Base-by-base conservation (phyloP, 108 stramenopile genomes). In the Cylindrotheca closterium region DNA sequence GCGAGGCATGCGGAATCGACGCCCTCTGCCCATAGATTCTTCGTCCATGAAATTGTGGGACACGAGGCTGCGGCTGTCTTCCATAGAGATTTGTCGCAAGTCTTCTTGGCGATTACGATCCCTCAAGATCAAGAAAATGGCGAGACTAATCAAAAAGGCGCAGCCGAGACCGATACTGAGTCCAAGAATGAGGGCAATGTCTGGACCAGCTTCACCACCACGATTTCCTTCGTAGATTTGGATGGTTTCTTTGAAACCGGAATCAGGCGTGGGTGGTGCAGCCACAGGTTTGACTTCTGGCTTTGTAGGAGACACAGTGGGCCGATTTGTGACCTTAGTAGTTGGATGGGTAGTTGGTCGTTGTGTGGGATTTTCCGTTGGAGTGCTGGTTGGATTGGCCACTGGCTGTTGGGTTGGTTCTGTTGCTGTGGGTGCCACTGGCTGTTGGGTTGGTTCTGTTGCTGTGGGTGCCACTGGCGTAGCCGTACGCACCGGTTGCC, bases 191-290 rank as follows among this genome's bases (percentile, higher is more conserved):
- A 57, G 23, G 4, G 15, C 29, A 18, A 26, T 15, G 4, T 29
- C 29, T 17, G 15, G 19, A 19, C n/a, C 23, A 24, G 17, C 51
- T 8, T 8, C n/a, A 23, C 17, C 19, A 32, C 55, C 55, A 32
- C 28, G 5, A 4, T 12, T 8, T 4, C 55, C 55, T 30, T 57
- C 55, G n/a, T 30, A 57, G 23, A 57, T 57, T 26, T 57, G 55
- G n/a, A 57, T 30, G 5, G 55, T 57, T 23, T 57, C 55, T 8
- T 18, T n/a, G 4, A 57, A 4, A 7, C 15, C 12, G 55, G 8
- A 5, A 28, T 26, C n/a, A 5, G 55, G 55, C n/a, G 55, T 22
- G 5, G 55, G 15, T 57, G 55, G 27, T 8, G 5, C 4, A 17
- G 18, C 12, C 19, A 32, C 31, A 28, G 55, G 55, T 12, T 15